Base-by-base conservation (phyloP, 192 early-diverging fungal species). In the Coemansia sp. region DNA sequence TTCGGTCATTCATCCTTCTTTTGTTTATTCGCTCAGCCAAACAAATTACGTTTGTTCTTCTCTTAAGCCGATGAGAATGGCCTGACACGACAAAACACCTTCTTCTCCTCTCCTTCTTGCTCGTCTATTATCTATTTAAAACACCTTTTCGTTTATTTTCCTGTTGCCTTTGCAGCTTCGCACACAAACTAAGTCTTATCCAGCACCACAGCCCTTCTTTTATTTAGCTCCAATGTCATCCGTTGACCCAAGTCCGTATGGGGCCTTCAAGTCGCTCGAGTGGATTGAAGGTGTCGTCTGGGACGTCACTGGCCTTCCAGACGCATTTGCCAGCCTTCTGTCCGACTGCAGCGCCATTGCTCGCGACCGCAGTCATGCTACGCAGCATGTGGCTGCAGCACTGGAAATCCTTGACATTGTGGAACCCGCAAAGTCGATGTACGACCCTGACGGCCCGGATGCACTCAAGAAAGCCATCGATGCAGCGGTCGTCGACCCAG, bases 301-400 rank as follows among this genome's bases (percentile, higher is more conserved):
- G 72, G 72, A 74, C 50, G 58, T 70, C 54, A 80, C 77, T 40
- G 72, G 72, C 18, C 72, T 72, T 48, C 77, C 77, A 10, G 77
- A 80, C 38, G 67, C 70, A 15, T 80, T 80, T 69, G 49, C 68
- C 12, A 58, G 61, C 26, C 72, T 80, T 10, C 66, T 80, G 21
- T 37, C 59, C 32, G 61, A 71, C 38, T 80, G 72, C 63, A 69
- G 77, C 59, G 53, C 57, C 42, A 68, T 80, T 39, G 19, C 56
- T 18, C 37, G 41, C 41, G 77, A 79, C 65, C 66, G 44, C n/a
- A 65, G 54, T 15, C 47, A 68, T 21, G 54, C 38, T 38, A 37
- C 26, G 7, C 56, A 42, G 45, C 72, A 74, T 50, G 43, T 62
- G 15, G 26, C 41, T 42, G 65, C 68, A 15, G 72, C 72, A 23